Evolutionary conservation across 768 basidiomycete species (phyloP).

Genomic region (Leccinum variicolor): DNA sequence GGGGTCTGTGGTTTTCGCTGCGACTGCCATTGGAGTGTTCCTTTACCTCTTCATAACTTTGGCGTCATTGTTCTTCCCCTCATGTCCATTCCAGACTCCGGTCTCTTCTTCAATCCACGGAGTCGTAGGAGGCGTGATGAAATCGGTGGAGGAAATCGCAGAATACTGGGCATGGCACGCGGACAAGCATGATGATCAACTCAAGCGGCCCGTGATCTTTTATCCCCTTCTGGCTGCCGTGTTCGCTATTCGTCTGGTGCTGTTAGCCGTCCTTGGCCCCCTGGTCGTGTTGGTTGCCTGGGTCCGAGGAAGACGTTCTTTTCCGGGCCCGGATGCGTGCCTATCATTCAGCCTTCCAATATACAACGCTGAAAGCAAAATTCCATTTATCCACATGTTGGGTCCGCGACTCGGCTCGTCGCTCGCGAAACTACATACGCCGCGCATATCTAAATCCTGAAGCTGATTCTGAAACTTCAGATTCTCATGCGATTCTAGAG

Average conservation of each 20-base stretch:
- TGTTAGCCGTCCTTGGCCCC: neutral
- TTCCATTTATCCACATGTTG: neutral
- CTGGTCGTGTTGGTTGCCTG: neutral
- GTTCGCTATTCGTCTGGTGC: neutral
- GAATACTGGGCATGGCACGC: constrained; percentile 6
- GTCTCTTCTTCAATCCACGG: constrained; percentile 8
- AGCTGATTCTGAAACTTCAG: neutral
- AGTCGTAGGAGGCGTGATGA: neutral
- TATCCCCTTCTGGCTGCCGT: neutral
- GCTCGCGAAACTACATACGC: neutral
- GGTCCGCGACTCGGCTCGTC: neutral
- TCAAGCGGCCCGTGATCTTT: constrained; percentile 1
- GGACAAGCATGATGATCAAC: neutral
- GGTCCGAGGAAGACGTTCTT: neutral
- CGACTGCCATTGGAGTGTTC: constrained; percentile 8
- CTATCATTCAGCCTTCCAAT: neutral
- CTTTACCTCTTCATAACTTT: constrained; percentile 19
- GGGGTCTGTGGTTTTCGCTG: constrained; percentile 7
- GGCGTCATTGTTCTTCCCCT: constrained; percentile 8
- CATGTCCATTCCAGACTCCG: constrained; percentile 21
- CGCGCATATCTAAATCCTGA: neutral
- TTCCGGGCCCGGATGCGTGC: neutral
- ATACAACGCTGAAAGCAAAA: neutral
- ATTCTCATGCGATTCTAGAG: constrained; percentile 13
- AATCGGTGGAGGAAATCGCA: neutral